A percentile compares a stretch with the other conserved stretches of the same genome.
These are phyloP conservation scores for Tricholoma sp. DNA, from an alignment of 768 basidiomycete species.

Conservation along the genomic window DNA sequence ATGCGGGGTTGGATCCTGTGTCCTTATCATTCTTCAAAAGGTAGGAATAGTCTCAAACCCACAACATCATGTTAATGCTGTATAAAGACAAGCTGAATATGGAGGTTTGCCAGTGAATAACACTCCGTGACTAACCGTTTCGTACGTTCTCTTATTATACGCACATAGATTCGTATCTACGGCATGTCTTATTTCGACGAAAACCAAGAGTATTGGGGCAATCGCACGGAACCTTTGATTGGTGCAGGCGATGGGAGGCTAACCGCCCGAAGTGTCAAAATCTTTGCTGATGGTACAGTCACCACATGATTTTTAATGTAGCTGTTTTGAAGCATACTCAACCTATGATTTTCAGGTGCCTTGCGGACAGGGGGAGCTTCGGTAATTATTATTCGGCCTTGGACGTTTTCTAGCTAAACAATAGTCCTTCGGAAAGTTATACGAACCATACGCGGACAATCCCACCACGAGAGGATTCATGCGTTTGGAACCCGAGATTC, in stretches of 20 bases:
- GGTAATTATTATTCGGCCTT: constrained; percentile 32
- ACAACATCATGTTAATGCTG: constrained; percentile 6
- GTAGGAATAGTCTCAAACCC: constrained; percentile 29
- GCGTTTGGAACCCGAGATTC: constrained; percentile 57
- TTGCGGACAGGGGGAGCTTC: constrained; percentile 89
- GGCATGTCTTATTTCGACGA: constrained; percentile 74
- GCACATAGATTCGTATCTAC: constrained; percentile 64
- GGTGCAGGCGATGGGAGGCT: constrained; percentile 57
- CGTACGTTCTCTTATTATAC: constrained; percentile 3
- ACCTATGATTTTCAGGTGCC: constrained; percentile 47
- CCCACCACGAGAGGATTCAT: constrained; percentile 74
- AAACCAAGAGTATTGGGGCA: constrained; percentile 67
- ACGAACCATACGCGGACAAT: constrained; percentile 80
- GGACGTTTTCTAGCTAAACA: constrained; percentile 1
- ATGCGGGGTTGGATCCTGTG: constrained; percentile 67
- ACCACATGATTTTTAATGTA: constrained; percentile 4
- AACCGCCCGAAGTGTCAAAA: constrained; percentile 70
- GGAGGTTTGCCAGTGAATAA: constrained; percentile 56
- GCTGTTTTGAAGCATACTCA: constrained; percentile 2
- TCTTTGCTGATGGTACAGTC: constrained; percentile 64
- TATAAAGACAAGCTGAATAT: constrained; percentile 53
- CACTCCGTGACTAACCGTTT: constrained; percentile 2
- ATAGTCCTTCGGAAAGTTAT: constrained; percentile 39
- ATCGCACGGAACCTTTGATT: constrained; percentile 49
- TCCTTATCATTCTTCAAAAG: constrained; percentile 73